Percentiles rank a stretch among this genome's conserved stretches.
These are phyloP conservation scores for Pseudogymnoascus sp. DNA, from an alignment of 2,329 filamentous ascomycete genomes.

Conservation along the genomic window DNA sequence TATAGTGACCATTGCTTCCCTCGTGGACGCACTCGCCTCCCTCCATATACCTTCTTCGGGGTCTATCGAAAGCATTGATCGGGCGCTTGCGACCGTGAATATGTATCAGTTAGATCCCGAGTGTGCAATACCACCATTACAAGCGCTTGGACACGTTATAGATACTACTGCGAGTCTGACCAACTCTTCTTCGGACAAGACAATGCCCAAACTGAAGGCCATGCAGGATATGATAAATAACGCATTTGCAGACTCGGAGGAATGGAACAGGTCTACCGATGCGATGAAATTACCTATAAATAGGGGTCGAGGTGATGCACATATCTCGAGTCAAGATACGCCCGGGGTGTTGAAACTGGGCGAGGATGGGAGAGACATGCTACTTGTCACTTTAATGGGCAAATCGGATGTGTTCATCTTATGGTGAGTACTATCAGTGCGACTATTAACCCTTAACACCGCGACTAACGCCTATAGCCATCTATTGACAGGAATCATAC, in stretches of 20 bases:
- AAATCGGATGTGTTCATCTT: constrained; percentile 43
- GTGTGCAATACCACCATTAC: constrained; percentile 59
- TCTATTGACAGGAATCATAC: constrained; percentile 48
- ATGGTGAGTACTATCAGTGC: constrained; percentile 3
- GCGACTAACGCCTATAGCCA: constrained; percentile 34
- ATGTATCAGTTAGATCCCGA: constrained; percentile 62
- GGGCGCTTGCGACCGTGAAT: constrained; percentile 65
- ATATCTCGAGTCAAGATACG: constrained; percentile 52
- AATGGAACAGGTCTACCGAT: constrained; percentile 34
- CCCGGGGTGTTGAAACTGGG: constrained; percentile 45
- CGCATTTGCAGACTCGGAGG: constrained; percentile 31
- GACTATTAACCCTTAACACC: constrained; percentile 18
- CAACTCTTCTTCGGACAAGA: constrained; percentile 50
- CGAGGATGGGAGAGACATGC: constrained; percentile 42
- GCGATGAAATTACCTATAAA: constrained; percentile 48
- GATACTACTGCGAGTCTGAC: constrained; percentile 65
- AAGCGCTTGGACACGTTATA: constrained; percentile 57
- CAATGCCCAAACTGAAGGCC: constrained; percentile 51
- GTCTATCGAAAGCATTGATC: constrained; percentile 61
- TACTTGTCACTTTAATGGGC: constrained; percentile 54
- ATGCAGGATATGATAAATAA: constrained; percentile 58
- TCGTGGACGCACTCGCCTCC: constrained; percentile 64
- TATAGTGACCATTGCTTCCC: constrained; percentile 56
- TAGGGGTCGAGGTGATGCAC: constrained; percentile 40
- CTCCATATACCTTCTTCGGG: constrained; percentile 58